phyloP scores from a whole-genome alignment of 805 yeast genomes.

The Metschnikowia henanensis region DNA sequence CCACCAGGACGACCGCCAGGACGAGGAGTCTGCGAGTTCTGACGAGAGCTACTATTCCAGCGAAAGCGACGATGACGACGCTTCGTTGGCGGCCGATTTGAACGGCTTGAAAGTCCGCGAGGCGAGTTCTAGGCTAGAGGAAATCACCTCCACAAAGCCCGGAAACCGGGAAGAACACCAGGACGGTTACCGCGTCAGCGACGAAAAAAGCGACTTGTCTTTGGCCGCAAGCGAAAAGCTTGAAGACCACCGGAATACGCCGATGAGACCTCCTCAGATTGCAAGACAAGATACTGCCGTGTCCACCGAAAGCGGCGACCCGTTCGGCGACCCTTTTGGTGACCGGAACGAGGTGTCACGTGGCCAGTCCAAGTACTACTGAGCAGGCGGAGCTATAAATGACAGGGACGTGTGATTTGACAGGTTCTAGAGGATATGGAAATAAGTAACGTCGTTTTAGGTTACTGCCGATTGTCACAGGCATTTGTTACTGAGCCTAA shows the following conservation, averaged over 20 bases:
- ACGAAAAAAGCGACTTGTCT: too few relatives aligned
- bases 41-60: slow-evolving; percentile 44
- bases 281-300: slow-evolving; percentile 25
- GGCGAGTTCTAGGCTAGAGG: slow-evolving; percentile 12
- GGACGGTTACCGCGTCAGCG: too few relatives aligned
- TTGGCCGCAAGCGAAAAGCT: too few relatives aligned
- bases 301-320: slow-evolving; percentile 32
- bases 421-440: too few relatives aligned
- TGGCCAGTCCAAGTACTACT: slow-evolving; percentile 5
- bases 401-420: too few relatives aligned
- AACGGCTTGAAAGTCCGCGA: slow-evolving; percentile 15
- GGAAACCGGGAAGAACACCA: too few relatives aligned
- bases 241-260: too few relatives aligned
- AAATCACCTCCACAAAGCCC: slow-evolving; percentile 23
- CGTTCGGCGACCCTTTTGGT: slow-evolving; percentile 45
- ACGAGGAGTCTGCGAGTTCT: slow-evolving; percentile 17
- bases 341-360: slow-evolving; percentile 13
- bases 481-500: too few relatives aligned
- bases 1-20: slow-evolving; percentile 22
- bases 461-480: too few relatives aligned
- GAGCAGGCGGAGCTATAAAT: too few relatives aligned
- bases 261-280: slow-evolving; percentile 15
- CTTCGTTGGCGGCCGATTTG: slow-evolving; percentile 10
- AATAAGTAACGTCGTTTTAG: too few relatives aligned
- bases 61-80: slow-evolving; percentile 37